Base-by-base conservation (phyloP, 257 asterid species). In the Capsicum baccatum region DNA sequence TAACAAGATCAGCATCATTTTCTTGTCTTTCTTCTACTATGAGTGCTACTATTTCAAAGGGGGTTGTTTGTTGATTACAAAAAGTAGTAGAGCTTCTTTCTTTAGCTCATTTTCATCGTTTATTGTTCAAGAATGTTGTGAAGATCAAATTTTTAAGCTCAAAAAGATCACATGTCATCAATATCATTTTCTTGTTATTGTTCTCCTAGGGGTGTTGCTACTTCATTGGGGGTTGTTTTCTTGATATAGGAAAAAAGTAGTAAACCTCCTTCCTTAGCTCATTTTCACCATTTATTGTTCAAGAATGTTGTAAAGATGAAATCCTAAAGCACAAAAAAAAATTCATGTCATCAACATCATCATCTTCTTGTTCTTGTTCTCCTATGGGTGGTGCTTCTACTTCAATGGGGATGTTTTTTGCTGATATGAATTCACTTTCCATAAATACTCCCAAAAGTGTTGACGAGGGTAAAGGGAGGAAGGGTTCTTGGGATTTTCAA, bases 391-490 rank as follows among this genome's bases (percentile, higher is more conserved):
- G 84, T 62, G n/a, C 60, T 15, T 3, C 71, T 64, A 74, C 87
- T 26, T 83, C 92, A 79, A 81, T 89, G 88, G 93, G 92, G 17
- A 86, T 81, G 90, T 80, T 83, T 26, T 91, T 84, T 87, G 87
- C 89, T 21, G 92, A 90, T 80, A 76, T 89, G 87, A 83, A 82
- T 50, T 58, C 86, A 50, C 89, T 90, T 39, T 87, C 90, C 35
- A 87, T 89, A 9, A 42, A 69, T 10, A 54, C 83, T 79, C 88
- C 83, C 21, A 86, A 58, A 42, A 62, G 6, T 56, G 60, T 26
- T n/a, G 44, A 52, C 17, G 80, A 84, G 15, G 63, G 73, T 60
- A 84, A 58, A 67, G 84, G 73, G 10, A 42, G 44, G 52, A 71
- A 73, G 55, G 44, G 70, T 44, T 66, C 35, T 71, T 88, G 88